These are phyloP conservation scores for Teunomyces atbi DNA, from an alignment of 805 yeast species.

Conservation along the genomic window DNA sequence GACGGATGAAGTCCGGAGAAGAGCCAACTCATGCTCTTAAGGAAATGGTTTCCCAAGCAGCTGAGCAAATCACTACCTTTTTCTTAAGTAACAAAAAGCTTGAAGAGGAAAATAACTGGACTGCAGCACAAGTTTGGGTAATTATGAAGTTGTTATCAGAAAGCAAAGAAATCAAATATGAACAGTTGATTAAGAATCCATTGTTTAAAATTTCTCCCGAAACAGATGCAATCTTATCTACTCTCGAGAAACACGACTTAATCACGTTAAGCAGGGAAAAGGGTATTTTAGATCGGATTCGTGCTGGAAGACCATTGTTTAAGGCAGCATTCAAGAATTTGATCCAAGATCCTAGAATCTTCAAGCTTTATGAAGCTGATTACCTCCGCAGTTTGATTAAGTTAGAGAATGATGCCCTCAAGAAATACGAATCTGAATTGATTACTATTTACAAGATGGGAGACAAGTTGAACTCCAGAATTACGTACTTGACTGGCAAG, in stretches of 20 bases:
- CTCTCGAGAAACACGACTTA: constrained; percentile 77
- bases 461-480: constrained; percentile 58
- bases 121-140: constrained; percentile 85
- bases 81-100: constrained; percentile 42
- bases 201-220: constrained; percentile 57
- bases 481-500: constrained; percentile 66
- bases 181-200: constrained; percentile 55
- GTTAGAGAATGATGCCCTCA: constrained; percentile 61
- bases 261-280: constrained; percentile 70
- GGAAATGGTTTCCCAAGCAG: constrained; percentile 80
- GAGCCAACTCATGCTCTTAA: constrained; percentile 68
- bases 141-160: constrained; percentile 63
- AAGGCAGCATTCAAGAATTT: constrained; percentile 74
- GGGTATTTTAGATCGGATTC: constrained; percentile 65
- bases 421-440: constrained; percentile 69
- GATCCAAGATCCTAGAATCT: constrained; percentile 53
- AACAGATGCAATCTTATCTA: constrained; percentile 48
- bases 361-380: constrained; percentile 61
- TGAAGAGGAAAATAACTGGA: constrained; percentile 49
- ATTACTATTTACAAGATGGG: constrained; percentile 51
- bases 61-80: constrained; percentile 84
- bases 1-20: constrained; percentile 89
- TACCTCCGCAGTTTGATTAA: constrained; percentile 54
- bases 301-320: constrained; percentile 82
- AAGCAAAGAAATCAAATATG: constrained; percentile 44